Evolutionary conservation across 2,329 filamentous ascomycete genomes (phyloP).

Genomic region (Grosmannia serpens): DNA sequence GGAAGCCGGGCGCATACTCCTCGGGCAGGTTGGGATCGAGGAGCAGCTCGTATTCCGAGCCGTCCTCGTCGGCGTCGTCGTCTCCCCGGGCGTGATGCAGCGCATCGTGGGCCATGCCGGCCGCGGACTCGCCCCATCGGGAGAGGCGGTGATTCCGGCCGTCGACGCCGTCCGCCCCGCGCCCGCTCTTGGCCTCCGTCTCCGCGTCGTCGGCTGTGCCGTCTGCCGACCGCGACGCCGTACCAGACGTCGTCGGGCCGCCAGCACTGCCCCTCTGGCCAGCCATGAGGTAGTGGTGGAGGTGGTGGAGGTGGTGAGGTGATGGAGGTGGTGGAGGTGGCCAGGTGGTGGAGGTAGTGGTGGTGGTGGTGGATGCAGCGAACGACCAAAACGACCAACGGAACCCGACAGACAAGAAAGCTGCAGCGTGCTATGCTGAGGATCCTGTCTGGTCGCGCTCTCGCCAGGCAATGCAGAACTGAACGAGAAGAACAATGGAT

Average conservation of each 20-base stretch:
- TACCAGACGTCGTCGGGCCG: slow-evolving; percentile 21
- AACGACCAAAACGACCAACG: slow-evolving; percentile 13
- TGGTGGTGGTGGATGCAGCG: not conserved
- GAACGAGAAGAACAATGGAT: no score
- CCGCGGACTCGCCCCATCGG: slow-evolving; percentile 29
- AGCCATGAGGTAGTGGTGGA: slow-evolving; percentile 18
- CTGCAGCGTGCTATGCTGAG: no score
- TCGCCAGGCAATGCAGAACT: no score
- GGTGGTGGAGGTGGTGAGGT: not conserved
- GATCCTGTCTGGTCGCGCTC: no score
- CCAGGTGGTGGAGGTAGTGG: no score
- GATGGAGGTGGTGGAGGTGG: no score
- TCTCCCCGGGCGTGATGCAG: slow-evolving; percentile 18
- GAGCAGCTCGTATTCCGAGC: slow-evolving; percentile 44
- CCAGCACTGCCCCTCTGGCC: slow-evolving; percentile 13
- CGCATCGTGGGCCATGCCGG: slow-evolving; percentile 10
- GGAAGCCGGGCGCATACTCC: slow-evolving; percentile 23
- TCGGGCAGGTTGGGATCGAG: slow-evolving; percentile 40
- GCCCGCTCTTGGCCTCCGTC: not conserved
- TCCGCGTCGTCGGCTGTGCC: slow-evolving; percentile 2
- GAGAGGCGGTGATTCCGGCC: slow-evolving; percentile 25
- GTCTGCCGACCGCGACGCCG: slow-evolving; percentile 10
- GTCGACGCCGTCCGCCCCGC: slow-evolving; percentile 15
- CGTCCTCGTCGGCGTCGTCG: slow-evolving; percentile 32
- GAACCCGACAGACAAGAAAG: not conserved